Conservation (phyloP, 2,329 filamentous ascomycete genomes). For the Pezicula carpinea region DNA sequence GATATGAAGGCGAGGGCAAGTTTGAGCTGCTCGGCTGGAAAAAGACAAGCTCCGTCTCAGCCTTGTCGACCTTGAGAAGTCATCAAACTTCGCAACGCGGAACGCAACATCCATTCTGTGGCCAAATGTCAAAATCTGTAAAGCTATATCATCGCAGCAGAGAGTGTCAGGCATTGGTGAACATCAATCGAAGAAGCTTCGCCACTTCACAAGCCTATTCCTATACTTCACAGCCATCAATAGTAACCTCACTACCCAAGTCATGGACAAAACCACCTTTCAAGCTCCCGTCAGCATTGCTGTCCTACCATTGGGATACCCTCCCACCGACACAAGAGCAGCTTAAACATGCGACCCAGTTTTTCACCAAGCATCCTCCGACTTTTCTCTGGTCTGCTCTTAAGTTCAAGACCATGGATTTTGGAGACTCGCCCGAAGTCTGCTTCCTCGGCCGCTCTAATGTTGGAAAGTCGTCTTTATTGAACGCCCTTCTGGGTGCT, state of each 20-base stretch:
- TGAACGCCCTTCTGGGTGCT: constrained; percentile 58
- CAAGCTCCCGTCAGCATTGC: constrained; percentile 11
- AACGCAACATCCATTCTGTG: not conserved
- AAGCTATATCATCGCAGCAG: not conserved
- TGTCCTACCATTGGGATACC: constrained; percentile 48
- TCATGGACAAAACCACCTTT: not conserved
- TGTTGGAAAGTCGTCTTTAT: constrained; percentile 62
- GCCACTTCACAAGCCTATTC: not conserved
- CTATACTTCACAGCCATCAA: not conserved
- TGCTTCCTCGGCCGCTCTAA: constrained; percentile 65
- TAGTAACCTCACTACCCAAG: not conserved
- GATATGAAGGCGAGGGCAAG: too few species aligned
- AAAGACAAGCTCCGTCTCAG: not conserved
- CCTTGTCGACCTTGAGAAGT: not conserved
- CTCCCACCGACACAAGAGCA: constrained; percentile 36
- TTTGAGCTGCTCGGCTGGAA: too few species aligned
- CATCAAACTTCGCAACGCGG: too few species aligned
- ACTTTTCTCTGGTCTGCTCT: constrained; percentile 55
- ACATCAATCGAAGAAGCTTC: too few species aligned
- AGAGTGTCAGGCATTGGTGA: too few species aligned
- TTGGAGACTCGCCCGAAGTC: constrained; percentile 34
- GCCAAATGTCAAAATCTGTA: constrained; percentile 7
- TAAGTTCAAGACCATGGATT: constrained; percentile 55
- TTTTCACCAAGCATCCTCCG: constrained; percentile 43
- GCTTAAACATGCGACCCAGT: constrained; percentile 37